Base-by-base conservation (phyloP, 805 yeast species). In the Barnettozyma salicaria region DNA sequence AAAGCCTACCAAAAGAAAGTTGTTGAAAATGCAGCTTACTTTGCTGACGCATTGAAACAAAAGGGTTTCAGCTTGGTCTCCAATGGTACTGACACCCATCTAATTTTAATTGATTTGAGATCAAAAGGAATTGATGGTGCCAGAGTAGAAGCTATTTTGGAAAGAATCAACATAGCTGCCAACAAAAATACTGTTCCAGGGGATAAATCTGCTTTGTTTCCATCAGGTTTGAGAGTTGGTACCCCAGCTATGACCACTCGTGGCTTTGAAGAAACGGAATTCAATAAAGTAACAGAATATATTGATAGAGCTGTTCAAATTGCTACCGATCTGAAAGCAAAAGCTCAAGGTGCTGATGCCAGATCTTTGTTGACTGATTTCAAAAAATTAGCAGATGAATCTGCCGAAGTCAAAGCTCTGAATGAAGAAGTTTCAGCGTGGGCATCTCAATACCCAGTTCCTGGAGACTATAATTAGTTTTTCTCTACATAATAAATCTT, bases 181-280 rank as follows among this genome's bases (percentile, higher is more conserved):
- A 92, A 92, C 78, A 92, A 92, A 70, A 92, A 92, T 77, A 81
- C 98, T 32, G 87, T 90, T 48, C 97, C 98, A 46, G 97, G 97
- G 60, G 98, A 90, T 68, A 86, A 83, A 66, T 83, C 95, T 30
- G 97, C 97, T 37, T 74, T 90, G 47, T 90, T 88, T 47, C 97
- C 98, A 60, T 90, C 95, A 54, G 98, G 98, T 62, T 78, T 90
- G 48, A 84, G 98, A 70, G 82, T 90, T 45, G 98, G 98, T 58
- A 84, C 98, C 35, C 98, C 98, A 49, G 97, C 97, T 40, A 90
- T 90, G 97, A 78, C 96, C 47, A 86, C 97, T 42, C 86, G 98
- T 70, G 98, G 98, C 50, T 76, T 88, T 54, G 84, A 88, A 42
- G 88, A 84, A 62, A 80, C 69, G 42, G 97, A 92, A 60, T 92